Base-by-base conservation (phyloP, 176 grass and related monocot species). In the Aegilops longissima region DNA sequence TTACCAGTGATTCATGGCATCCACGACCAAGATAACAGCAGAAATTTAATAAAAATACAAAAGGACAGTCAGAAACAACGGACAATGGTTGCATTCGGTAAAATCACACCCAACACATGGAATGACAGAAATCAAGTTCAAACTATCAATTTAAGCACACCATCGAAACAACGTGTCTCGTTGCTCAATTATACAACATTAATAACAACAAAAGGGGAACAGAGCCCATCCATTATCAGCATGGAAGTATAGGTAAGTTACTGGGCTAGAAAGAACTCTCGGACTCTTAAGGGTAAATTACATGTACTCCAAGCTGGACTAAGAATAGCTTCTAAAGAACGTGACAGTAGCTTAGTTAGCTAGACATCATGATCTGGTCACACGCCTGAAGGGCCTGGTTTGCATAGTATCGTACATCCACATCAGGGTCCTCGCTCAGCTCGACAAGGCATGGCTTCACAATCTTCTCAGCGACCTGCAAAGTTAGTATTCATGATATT, bases 391-490 rank as follows among this genome's bases (percentile, higher is more conserved):
- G 93, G 35, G 96, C 96, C 81, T 98, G 90, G 51, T 85, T 87
- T 10, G 96, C 92, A 38, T 87, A 98, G 87, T 89, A 92, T 72
- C 96, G 85, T 66, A 98, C 96, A 78, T 98, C 96, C 20, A 98
- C 93, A 80, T 98, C 96, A 29, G 96, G 96, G 80, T 98, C 96
- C 92, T 98, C 96, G 9, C 88, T 94, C n/a, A 98, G 93, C 79
- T 98, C 96, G 13, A 95, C 88, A 18, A 98, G 88, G 73, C 96
- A 98, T 63, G 93, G 93, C 34, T 92, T 93, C 84, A 98, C 66
- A 2, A 25, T 88, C 82, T 91, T 89, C 54, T 98, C 96, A 25
- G 90, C 93, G 29, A 93, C 91, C 96, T 95, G 82, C 17, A 75
- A 61, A 64, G 66, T 33, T 58, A 30, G 36, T 66, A 86, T 88